Evolutionary conservation across 805 yeast species (phyloP).

Genomic region (Cyberlindnera petersonii): DNA sequence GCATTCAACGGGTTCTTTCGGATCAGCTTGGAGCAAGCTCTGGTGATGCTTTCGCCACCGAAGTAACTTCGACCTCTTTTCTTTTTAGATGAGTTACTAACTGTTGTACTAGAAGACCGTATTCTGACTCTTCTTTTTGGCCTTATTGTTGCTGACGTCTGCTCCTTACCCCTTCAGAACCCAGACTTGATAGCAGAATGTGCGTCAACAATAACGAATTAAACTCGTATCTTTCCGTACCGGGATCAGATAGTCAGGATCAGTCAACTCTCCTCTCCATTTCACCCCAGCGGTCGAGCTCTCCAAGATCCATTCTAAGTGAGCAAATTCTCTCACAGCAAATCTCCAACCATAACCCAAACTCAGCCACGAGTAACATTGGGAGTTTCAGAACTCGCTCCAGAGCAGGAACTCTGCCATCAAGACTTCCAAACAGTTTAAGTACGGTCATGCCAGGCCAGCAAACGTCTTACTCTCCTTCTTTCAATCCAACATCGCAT

Average conservation of each 20-base stretch:
- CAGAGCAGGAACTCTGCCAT: constrained; percentile 78
- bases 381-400: constrained; percentile 51
- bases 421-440: constrained; percentile 41
- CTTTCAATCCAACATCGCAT: constrained; percentile 15
- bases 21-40: too few relatives aligned
- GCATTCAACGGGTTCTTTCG: too few relatives aligned
- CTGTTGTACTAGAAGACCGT: too few relatives aligned
- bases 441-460: constrained; percentile 21
- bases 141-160: too few relatives aligned
- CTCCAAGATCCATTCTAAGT: constrained; percentile 25
- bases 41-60: too few relatives aligned
- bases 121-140: too few relatives aligned
- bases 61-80: too few relatives aligned
- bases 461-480: constrained; percentile 18
- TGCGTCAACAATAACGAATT: constrained; percentile 23
- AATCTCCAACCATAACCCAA: constrained; percentile 5
- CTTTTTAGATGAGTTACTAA: too few relatives aligned
- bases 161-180: too few relatives aligned
- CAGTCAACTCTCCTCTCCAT: constrained; percentile 15
- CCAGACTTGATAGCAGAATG: too few relatives aligned
- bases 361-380: constrained; percentile 30
- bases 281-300: constrained; percentile 27
- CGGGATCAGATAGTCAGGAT: constrained; percentile 19
- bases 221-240: constrained; percentile 20
- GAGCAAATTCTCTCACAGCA: constrained; percentile 18